phyloP scores from a whole-genome alignment of 768 basidiomycete genomes.

The Calvatia gigantea region DNA sequence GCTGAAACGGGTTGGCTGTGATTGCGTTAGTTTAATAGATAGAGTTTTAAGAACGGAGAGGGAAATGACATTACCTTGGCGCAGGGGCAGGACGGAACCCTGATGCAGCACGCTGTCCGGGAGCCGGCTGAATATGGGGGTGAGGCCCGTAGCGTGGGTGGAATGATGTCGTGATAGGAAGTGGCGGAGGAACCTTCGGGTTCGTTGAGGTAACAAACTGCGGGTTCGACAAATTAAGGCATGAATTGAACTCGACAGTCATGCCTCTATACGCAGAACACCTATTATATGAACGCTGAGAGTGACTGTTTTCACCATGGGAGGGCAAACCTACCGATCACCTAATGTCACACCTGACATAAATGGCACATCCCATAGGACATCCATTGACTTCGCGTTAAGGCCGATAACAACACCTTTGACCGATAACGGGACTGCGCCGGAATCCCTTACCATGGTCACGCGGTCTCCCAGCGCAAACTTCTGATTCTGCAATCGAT shows the following conservation, averaged over 20 bases:
- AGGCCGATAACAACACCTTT: slow-evolving; percentile 95
- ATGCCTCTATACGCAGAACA: slow-evolving; percentile 93
- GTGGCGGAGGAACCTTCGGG: slow-evolving; percentile 50
- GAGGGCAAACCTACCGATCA: slow-evolving; percentile 55
- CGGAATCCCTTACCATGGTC: slow-evolving; percentile 94
- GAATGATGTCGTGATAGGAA: slow-evolving; percentile 49
- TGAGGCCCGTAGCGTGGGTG: slow-evolving; percentile 66
- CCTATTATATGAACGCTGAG: slow-evolving; percentile 34
- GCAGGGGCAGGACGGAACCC: slow-evolving; percentile 61
- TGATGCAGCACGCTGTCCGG: slow-evolving; percentile 51
- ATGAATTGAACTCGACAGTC: slow-evolving; percentile 81
- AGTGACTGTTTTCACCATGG: neutral
- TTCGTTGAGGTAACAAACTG: slow-evolving; percentile 83
- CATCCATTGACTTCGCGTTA: slow-evolving; percentile 84
- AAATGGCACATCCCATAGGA: slow-evolving; percentile 95
- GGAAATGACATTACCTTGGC: slow-evolving; percentile 25
- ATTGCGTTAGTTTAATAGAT: slow-evolving; percentile 6
- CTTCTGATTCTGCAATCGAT: slow-evolving; percentile 83
- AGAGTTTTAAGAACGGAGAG: neutral
- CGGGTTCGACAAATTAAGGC: slow-evolving; percentile 82
- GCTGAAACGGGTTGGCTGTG: slow-evolving; percentile 29
- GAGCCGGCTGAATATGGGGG: slow-evolving; percentile 52
- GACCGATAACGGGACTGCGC: slow-evolving; percentile 83
- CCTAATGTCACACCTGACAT: slow-evolving; percentile 88
- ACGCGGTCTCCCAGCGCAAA: slow-evolving; percentile 92